phyloP scores from a whole-genome alignment of 2,329 filamentous ascomycete species.

The Didymella pinodella region DNA sequence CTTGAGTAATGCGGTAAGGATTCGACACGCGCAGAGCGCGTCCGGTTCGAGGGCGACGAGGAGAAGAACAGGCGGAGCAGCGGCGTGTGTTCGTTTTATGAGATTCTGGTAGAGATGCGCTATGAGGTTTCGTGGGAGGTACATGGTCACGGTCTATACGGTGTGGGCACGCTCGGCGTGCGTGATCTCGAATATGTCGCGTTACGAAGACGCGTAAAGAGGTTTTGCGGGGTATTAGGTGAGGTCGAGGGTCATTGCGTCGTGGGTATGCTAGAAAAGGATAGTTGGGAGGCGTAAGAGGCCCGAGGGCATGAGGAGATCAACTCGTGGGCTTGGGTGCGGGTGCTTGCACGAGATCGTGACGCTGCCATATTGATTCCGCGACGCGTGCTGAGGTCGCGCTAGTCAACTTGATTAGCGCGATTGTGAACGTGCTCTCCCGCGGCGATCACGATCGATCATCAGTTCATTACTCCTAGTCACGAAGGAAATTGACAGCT shows the following conservation, averaged over 20 bases:
- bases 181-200: constrained; percentile 28
- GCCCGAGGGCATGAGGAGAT: constrained; percentile 25
- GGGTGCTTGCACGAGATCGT: constrained; percentile 34
- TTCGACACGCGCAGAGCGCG: constrained; percentile 92
- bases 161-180: constrained; percentile 27
- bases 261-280: constrained; percentile 22
- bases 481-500: no score
- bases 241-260: constrained; percentile 31
- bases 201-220: constrained; percentile 38
- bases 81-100: constrained; percentile 83
- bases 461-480: background rate
- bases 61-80: constrained; percentile 88
- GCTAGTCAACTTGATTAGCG: constrained; percentile 29
- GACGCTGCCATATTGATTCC: constrained; percentile 26
- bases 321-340: constrained; percentile 35
- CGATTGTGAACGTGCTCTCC: constrained; percentile 31
- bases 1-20: constrained; percentile 90
- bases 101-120: constrained; percentile 92
- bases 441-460: constrained; percentile 24
- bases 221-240: constrained; percentile 25
- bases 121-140: constrained; percentile 88
- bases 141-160: constrained; percentile 66
- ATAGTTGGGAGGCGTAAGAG: constrained; percentile 28
- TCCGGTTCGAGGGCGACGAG: constrained; percentile 95
- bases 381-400: constrained; percentile 25